Evolutionary conservation across 2,329 filamentous ascomycete species (phyloP), one percentile per base, ranked within the genome.

Genomic region (Ophiostoma himal-ulmi): DNA sequence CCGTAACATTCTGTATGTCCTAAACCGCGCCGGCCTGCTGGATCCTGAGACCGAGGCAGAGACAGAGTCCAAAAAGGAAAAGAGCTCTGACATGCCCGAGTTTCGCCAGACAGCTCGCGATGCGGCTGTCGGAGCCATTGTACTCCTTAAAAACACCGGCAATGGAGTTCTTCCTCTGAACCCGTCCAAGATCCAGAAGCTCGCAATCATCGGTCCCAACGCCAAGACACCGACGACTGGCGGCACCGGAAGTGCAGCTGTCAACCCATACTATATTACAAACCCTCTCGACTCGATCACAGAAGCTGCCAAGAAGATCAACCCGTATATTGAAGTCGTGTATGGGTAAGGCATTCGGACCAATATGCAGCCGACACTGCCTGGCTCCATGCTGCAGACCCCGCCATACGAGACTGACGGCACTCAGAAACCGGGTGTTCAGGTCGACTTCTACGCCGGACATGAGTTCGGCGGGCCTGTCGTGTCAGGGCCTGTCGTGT

Each of bases 91-190:
- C 37, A 70, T 70, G 26, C 72, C 71, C 7, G 71, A 71, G 65
- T 72, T 73, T 14, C 71, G 72, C 1, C 72, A 74, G 48, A 67
- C 73, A 1, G 72, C 74, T 5, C 70, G 73, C 54, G 70, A 73
- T 34, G 73, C 75, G 5, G 76, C 74, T 3, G 67, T 69, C 1
- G 75, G 75, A 37, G 76, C 73, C 44, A 75, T 69, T 1, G 75
- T 76, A 3, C 71, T 76, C 17, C 68, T 76, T 1, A 75, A 77
- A 34, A 77, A 77, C 66, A 70, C 48, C 2, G 68, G 73, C 48
- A 72, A 73, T 14, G 34, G 20, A 5, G 57, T 75, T 7, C 69
- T 77, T 20, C 75, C 76, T 11, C 69, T 77, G 3, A 41, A 66
- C 7, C 62, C 66, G 1, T 17, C 67, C 0, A 71, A 71, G 22